Evolutionary conservation across 2,329 filamentous ascomycete genomes (phyloP).

Genomic region (Talaromyces amestolkiae): DNA sequence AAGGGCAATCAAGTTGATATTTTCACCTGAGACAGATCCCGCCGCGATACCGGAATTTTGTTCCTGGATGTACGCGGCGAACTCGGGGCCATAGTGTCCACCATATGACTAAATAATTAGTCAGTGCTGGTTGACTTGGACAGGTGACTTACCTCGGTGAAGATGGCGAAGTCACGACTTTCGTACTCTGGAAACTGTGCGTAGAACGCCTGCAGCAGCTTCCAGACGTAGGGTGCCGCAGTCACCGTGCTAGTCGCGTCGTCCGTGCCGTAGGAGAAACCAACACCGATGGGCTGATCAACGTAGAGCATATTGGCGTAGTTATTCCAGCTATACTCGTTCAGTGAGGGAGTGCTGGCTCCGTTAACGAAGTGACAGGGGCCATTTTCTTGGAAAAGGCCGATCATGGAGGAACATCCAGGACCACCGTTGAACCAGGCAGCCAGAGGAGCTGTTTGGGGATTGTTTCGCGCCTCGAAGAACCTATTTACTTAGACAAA

Average conservation of each 20-base stretch:
- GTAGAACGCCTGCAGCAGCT: conserved; percentile 24
- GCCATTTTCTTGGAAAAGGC: conserved; percentile 44
- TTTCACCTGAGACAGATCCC: conserved; percentile 32
- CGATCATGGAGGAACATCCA: conserved; percentile 43
- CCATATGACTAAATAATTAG: conserved; percentile 37
- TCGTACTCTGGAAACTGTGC: not conserved
- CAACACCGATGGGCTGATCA: conserved; percentile 62
- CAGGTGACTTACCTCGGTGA: not conserved
- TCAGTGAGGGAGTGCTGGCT: conserved; percentile 45
- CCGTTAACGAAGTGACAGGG: conserved; percentile 44
- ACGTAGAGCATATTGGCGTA: conserved; percentile 65
- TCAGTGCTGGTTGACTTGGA: not conserved
- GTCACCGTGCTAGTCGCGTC: conserved; percentile 44
- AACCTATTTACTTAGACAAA: conserved; percentile 58
- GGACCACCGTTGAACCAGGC: conserved; percentile 49
- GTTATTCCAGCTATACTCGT: conserved; percentile 58
- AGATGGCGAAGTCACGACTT: conserved; percentile 52
- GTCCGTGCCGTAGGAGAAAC: conserved; percentile 54
- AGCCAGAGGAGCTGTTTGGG: conserved; percentile 30
- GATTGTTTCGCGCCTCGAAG: conserved; percentile 51
- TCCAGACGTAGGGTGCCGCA: conserved; percentile 57
- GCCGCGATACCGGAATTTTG: conserved; percentile 43
- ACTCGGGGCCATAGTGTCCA: conserved; percentile 44
- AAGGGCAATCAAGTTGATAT: conserved; percentile 51
- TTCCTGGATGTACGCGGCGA: conserved; percentile 40